Conservation (phyloP, 106 monocot species). For the Agapanthus africanus region DNA sequence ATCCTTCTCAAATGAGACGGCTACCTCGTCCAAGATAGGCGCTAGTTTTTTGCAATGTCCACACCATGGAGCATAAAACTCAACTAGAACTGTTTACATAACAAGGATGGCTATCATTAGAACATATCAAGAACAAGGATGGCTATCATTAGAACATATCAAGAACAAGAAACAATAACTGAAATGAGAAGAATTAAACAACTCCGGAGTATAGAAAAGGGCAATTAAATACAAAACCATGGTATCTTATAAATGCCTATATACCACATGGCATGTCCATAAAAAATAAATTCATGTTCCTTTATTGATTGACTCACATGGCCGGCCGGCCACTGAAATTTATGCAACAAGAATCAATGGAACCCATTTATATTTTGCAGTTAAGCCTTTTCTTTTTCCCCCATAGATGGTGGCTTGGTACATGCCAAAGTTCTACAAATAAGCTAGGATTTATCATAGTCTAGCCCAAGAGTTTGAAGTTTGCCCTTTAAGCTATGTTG, state of each 20-base stretch:
- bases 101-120: not conserved
- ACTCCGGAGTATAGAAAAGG: not conserved
- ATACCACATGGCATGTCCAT: no score
- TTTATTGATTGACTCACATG: no score
- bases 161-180: slow-evolving; percentile 4
- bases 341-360: not conserved
- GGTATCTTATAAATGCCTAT: not conserved
- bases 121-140: not conserved
- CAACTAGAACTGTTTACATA: slow-evolving; percentile 59
- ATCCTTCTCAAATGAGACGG: slow-evolving; percentile 60
- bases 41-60: slow-evolving; percentile 81
- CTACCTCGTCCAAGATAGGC: slow-evolving; percentile 85
- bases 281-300: not conserved
- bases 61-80: slow-evolving; percentile 98
- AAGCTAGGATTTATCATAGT: no score
- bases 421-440: no score
- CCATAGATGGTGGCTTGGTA: no score
- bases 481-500: no score
- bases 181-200: no score
- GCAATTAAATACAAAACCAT: no score
- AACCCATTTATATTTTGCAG: not conserved
- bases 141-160: not conserved
- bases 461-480: no score
- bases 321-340: not conserved
- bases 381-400: no score